These are phyloP conservation scores for Diaporthe helianthi DNA, from an alignment of 2,329 filamentous ascomycete species.

Conservation along the genomic window DNA sequence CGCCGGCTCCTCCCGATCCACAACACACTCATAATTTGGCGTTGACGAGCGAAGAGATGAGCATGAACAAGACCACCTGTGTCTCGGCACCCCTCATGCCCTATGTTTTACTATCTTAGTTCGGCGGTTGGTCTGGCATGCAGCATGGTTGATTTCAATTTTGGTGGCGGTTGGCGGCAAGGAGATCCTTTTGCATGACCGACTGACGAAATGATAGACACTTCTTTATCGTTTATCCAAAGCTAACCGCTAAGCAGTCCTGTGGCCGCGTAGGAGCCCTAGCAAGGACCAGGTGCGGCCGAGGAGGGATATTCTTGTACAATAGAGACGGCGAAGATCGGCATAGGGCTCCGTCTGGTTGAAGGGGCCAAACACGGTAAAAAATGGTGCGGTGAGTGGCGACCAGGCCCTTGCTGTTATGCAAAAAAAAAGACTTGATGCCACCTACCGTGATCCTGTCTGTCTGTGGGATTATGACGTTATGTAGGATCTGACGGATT, in stretches of 20 bases:
- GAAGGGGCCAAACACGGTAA: not conserved
- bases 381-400: not conserved
- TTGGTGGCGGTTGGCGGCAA: conserved; percentile 8
- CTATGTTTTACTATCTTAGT: conserved; percentile 23
- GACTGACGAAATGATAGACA: conserved; percentile 31
- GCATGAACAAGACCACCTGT: conserved; percentile 21
- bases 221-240: conserved; percentile 17
- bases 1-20: conserved; percentile 13
- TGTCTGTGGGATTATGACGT: conserved; percentile 11
- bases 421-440: conserved; percentile 1
- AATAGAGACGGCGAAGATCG: conserved; percentile 25
- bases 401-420: conserved; percentile 1
- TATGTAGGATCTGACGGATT: conserved; percentile 2
- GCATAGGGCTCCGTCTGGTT: conserved; percentile 13
- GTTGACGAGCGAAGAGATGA: conserved; percentile 24
- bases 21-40: conserved; percentile 30
- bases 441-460: conserved; percentile 20
- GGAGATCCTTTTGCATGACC: conserved; percentile 29
- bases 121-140: conserved; percentile 31
- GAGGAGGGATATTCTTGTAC: conserved; percentile 22
- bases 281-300: not conserved
- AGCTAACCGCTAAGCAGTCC: conserved; percentile 14
- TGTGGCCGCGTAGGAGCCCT: conserved; percentile 14
- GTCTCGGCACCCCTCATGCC: conserved; percentile 9
- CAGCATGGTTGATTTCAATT: conserved; percentile 29